These are phyloP conservation scores for Mycena rebaudengoi DNA, from an alignment of 768 basidiomycete genomes.

Conservation along the genomic window DNA sequence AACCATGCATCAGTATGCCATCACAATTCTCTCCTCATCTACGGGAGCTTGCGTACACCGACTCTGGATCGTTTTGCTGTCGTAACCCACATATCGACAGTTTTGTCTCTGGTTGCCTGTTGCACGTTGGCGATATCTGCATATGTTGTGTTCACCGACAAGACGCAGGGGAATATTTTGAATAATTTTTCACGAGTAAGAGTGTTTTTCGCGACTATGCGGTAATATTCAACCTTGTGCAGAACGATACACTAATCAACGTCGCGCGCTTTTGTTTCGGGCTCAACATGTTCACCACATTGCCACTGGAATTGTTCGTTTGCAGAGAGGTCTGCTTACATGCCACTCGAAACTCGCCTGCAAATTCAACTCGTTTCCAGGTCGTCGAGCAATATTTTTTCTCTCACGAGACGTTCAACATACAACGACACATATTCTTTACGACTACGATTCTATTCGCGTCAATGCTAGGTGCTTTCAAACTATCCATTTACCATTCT, in stretches of 20 bases:
- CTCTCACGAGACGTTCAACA: constrained; percentile 83
- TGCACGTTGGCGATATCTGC: constrained; percentile 85
- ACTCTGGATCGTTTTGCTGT: constrained; percentile 93
- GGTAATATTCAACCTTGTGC: constrained; percentile 8
- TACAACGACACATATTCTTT: constrained; percentile 88
- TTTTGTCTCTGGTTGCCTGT: constrained; percentile 86
- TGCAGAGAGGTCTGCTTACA: constrained; percentile 81
- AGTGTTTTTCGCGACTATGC: constrained; percentile 29
- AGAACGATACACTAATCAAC: constrained; percentile 92
- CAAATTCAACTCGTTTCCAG: constrained; percentile 46
- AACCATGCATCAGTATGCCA: constrained; percentile 79
- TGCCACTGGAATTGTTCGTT: constrained; percentile 95
- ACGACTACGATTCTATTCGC: constrained; percentile 85
- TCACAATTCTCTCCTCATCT: constrained; percentile 97
- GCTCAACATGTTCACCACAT: constrained; percentile 97
- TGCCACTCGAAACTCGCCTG: background rate
- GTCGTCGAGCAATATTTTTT: constrained; percentile 98
- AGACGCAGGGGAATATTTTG: constrained; percentile 93
- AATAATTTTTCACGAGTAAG: constrained; percentile 88
- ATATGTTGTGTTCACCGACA: constrained; percentile 89
- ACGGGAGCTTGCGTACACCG: constrained; percentile 91
- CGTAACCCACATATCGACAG: constrained; percentile 93
- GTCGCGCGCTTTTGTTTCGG: constrained; percentile 95
- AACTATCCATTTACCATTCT: background rate
- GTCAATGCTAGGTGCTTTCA: constrained; percentile 77